phyloP scores from a whole-genome alignment of 768 basidiomycete genomes.

The Cyclocybe aegerita region DNA sequence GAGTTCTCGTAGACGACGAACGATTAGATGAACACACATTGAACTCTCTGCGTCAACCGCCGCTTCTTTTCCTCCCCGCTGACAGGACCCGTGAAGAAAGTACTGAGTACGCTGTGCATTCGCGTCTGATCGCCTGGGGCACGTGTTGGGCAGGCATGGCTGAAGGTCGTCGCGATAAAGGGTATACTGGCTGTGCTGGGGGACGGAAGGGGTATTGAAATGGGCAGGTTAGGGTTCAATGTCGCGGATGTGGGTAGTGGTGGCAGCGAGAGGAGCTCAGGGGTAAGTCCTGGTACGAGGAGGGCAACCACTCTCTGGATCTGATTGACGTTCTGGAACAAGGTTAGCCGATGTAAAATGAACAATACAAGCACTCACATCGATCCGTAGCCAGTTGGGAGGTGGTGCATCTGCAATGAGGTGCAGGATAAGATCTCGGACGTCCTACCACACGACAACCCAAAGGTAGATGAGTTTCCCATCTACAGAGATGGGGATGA shows the following conservation, averaged over 20 bases:
- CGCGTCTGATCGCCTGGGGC: slow-evolving; percentile 86
- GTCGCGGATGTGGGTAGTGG: slow-evolving; percentile 71
- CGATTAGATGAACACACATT: slow-evolving; percentile 30
- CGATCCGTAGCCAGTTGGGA: slow-evolving; percentile 82
- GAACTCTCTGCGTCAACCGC: slow-evolving; percentile 41
- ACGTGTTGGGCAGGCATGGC: slow-evolving; percentile 89
- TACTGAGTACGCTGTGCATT: slow-evolving; percentile 83
- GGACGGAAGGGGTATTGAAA: slow-evolving; percentile 37
- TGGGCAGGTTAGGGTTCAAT: slow-evolving; percentile 44
- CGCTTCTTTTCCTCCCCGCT: slow-evolving; percentile 78
- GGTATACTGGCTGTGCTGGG: slow-evolving; percentile 41
- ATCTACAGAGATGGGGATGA: too few relatives aligned
- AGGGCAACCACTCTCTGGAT: slow-evolving; percentile 80
- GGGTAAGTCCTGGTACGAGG: slow-evolving; percentile 84
- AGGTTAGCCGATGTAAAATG: not conserved
- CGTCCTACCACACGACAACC: slow-evolving; percentile 51
- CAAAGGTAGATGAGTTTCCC: too few relatives aligned
- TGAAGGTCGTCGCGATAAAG: slow-evolving; percentile 79
- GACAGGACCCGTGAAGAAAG: slow-evolving; percentile 81
- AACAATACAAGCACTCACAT: slow-evolving; percentile 45
- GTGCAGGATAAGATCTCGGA: slow-evolving; percentile 85
- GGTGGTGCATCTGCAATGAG: slow-evolving; percentile 81
- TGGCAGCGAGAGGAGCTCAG: slow-evolving; percentile 69
- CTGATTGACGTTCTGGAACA: slow-evolving; percentile 60
- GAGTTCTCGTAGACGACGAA: not conserved